Conservation (phyloP, 768 basidiomycete genomes). For the Boletus reticulatus region DNA sequence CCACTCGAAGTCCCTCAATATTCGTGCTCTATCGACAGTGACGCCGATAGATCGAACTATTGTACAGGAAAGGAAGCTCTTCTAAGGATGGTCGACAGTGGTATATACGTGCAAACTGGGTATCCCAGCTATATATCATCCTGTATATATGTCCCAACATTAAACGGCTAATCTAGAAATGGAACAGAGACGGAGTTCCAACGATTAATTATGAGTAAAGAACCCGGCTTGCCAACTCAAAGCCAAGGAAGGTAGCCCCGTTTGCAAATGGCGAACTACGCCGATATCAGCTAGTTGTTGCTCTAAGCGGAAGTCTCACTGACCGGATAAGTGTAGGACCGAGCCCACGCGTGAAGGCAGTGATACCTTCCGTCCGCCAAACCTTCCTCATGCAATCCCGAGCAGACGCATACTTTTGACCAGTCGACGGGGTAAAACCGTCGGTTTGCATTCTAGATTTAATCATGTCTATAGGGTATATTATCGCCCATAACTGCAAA, state of each 20-base stretch:
- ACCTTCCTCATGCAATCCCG: constrained; percentile 81
- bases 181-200: background rate
- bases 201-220: constrained; percentile 40
- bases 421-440: constrained; percentile 69
- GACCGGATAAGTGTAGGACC: constrained; percentile 89
- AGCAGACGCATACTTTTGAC: constrained; percentile 80
- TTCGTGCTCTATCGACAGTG: no score
- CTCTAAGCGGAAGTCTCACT: constrained; percentile 23
- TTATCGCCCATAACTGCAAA: constrained; percentile 78
- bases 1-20: no score
- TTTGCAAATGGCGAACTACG: constrained; percentile 91
- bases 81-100: background rate
- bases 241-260: constrained; percentile 94
- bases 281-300: constrained; percentile 6
- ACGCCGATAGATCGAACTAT: no score
- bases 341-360: constrained; percentile 90
- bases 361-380: constrained; percentile 78
- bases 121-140: background rate
- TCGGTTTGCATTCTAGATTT: constrained; percentile 98
- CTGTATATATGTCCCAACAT: background rate
- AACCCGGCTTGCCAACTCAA: constrained; percentile 84
- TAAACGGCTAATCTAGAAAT: background rate
- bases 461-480: constrained; percentile 95
- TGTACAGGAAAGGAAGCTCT: background rate
- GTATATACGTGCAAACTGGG: background rate